A percentile compares a stretch with the other conserved stretches of the same genome.
phyloP scores from a whole-genome alignment of 306 rosid genomes.

The Arachis stenosperma region DNA sequence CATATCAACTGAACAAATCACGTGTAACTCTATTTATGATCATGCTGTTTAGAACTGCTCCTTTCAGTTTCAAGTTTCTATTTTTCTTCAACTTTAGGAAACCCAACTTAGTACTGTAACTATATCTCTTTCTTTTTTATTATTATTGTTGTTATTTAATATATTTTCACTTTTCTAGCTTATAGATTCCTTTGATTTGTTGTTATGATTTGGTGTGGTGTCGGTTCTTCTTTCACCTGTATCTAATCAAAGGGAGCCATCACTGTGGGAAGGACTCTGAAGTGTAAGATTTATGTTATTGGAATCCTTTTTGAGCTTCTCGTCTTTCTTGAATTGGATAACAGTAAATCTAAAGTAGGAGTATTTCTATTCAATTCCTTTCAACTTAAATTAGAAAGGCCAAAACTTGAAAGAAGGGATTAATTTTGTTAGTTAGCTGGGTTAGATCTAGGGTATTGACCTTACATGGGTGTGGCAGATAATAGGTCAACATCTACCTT shows the following conservation, averaged over 20 bases:
- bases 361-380: neutral
- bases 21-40: neutral
- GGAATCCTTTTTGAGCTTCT: neutral
- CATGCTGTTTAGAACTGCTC: neutral
- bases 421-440: neutral
- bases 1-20: no score
- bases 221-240: neutral
- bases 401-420: conserved; percentile 10
- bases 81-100: neutral
- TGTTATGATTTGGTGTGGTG: neutral
- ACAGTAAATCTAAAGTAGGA: neutral
- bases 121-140: neutral
- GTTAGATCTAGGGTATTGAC: conserved; percentile 36
- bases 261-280: neutral
- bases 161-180: neutral
- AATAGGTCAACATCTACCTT: neutral
- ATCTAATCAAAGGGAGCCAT: neutral
- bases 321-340: neutral
- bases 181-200: neutral
- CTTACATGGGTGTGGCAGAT: conserved; percentile 9
- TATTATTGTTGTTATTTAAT: no score
- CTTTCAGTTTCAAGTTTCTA: neutral
- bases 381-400: conserved; percentile 12
- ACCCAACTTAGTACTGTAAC: neutral
- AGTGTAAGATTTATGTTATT: neutral